Evolutionary conservation across 192 early-diverging fungal species (phyloP).

Genomic region (Umbelopsis isabellina): DNA sequence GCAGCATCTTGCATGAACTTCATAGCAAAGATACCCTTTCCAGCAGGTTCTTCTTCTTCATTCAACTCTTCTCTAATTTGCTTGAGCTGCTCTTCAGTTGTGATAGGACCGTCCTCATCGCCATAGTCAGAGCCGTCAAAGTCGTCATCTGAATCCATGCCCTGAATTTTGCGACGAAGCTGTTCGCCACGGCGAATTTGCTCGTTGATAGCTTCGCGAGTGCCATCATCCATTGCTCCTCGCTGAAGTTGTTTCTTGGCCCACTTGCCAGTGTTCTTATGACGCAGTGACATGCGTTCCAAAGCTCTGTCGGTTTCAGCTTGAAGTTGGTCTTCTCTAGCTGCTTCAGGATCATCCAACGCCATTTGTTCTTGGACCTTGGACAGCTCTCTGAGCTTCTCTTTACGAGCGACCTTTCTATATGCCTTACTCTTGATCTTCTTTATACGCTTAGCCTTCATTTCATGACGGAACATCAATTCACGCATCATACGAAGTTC

Average conservation of each 20-base stretch:
- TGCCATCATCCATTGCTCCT: constrained; percentile 58
- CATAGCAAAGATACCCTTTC: constrained; percentile 91
- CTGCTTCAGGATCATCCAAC: constrained; percentile 70
- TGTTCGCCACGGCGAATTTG: constrained; percentile 81
- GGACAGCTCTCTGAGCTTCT: constrained; percentile 61
- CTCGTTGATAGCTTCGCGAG: constrained; percentile 82
- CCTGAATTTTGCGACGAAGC: constrained; percentile 83
- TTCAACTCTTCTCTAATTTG: constrained; percentile 52
- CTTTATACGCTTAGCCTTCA: constrained; percentile 86
- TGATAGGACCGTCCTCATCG: constrained; percentile 50
- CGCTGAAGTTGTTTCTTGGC: constrained; percentile 79
- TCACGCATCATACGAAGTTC: constrained; percentile 92
- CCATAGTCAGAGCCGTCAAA: constrained; percentile 34
- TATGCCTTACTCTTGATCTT: constrained; percentile 99
- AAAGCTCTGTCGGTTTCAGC: constrained; percentile 81
- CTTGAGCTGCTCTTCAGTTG: constrained; percentile 45
- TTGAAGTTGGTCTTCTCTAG: constrained; percentile 65
- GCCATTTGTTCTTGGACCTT: constrained; percentile 56
- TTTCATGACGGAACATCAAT: constrained; percentile 91
- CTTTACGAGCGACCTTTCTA: constrained; percentile 84
- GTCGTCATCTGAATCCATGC: constrained; percentile 56
- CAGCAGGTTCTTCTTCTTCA: constrained; percentile 50
- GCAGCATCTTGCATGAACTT: constrained; percentile 96
- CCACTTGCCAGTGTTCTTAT: constrained; percentile 98
- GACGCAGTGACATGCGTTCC: constrained; percentile 91